Conservation (phyloP, 768 basidiomycete genomes). For the Pisolithus albus region DNA sequence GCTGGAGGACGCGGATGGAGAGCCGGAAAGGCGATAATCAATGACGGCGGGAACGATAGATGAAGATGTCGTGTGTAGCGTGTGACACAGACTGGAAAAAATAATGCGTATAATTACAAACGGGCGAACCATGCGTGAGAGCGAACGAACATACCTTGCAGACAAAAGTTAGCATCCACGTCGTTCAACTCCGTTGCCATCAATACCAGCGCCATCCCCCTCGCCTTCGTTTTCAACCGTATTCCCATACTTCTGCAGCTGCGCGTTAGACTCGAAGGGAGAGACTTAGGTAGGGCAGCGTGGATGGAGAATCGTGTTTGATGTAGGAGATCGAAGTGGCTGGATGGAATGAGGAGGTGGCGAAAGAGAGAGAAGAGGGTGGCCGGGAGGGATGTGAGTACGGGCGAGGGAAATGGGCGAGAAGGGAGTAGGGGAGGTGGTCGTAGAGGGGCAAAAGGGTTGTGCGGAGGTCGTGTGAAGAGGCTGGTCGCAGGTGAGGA, state of each 20-base stretch:
- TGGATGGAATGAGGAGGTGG: conserved; percentile 52
- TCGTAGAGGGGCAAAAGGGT: conserved; percentile 27
- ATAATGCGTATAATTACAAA: background rate
- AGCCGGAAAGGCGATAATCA: no score
- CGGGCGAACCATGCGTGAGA: background rate
- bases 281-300: conserved; percentile 32
- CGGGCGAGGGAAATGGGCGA: no score
- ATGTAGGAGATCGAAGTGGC: conserved; percentile 17
- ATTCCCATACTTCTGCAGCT: conserved; percentile 84
- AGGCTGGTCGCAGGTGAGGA: no score
- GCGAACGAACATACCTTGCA: conserved; percentile 51
- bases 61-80: conserved; percentile 43
- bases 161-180: conserved; percentile 61
- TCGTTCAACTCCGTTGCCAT: conserved; percentile 45
- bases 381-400: conserved; percentile 57
- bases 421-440: no score
- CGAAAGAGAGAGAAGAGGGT: conserved; percentile 44
- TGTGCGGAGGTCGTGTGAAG: conserved; percentile 73
- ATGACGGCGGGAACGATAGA: no score
- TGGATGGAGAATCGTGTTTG: conserved; percentile 52
- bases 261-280: conserved; percentile 58
- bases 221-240: conserved; percentile 54
- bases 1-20: no score
- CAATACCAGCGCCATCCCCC: conserved; percentile 49
- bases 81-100: conserved; percentile 64